Evolutionary conservation across 176 grass and related monocot genomes (phyloP).

Genomic region (Secale cereale): DNA sequence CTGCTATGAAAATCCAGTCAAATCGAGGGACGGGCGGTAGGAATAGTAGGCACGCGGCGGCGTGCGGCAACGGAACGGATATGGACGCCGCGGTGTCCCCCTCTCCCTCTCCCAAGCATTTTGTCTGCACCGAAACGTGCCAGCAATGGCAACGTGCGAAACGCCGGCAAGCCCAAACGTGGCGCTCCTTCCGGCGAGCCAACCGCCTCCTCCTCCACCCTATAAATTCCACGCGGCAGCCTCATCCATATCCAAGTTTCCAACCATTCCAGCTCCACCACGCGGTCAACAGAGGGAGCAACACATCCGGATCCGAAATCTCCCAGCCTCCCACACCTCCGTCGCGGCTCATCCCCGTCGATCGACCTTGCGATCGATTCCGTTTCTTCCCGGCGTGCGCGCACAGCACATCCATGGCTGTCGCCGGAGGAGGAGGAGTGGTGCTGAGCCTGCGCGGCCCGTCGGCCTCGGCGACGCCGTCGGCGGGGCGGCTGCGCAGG

Average conservation of each 20-base stretch:
- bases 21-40: not conserved
- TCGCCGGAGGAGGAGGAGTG: not conserved
- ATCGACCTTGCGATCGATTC: not conserved
- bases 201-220: not conserved
- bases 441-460: not conserved
- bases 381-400: not conserved
- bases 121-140: not conserved
- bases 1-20: not conserved
- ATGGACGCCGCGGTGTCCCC: not conserved
- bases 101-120: too few relatives aligned
- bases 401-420: slow-evolving; percentile 1
- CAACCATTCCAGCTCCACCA: not conserved
- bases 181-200: not conserved
- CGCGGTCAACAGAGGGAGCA: not conserved
- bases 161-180: not conserved
- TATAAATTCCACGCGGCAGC: not conserved
- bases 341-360: too few relatives aligned
- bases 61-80: not conserved
- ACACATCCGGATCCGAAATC: not conserved
- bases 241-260: not conserved
- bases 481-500: not conserved
- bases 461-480: not conserved
- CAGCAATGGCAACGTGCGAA: not conserved
- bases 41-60: not conserved
- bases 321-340: not conserved